These are phyloP conservation scores for Escovopsis sp. DNA, from an alignment of 2,329 filamentous ascomycete species.

Conservation along the genomic window DNA sequence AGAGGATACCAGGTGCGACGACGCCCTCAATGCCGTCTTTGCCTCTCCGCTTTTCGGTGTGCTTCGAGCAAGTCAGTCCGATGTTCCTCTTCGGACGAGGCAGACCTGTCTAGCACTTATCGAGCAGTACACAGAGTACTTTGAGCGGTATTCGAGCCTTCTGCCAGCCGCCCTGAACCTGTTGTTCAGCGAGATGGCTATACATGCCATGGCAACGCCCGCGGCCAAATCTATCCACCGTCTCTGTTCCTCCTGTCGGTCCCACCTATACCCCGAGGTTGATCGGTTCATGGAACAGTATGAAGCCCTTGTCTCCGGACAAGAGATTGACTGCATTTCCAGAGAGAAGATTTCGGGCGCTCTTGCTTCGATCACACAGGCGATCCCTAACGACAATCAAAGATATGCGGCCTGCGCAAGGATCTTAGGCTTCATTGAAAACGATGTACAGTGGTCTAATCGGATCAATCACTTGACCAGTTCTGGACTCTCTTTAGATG, in stretches of 20 bases:
- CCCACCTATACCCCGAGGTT: conserved; percentile 51
- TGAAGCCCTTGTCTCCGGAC: conserved; percentile 40
- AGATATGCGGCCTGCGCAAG: conserved; percentile 40
- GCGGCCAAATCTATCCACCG: conserved; percentile 62
- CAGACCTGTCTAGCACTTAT: conserved; percentile 57
- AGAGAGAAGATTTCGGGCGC: conserved; percentile 62
- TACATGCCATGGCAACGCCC: conserved; percentile 45
- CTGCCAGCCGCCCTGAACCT: conserved; percentile 59
- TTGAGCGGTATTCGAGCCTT: conserved; percentile 51
- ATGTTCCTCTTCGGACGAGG: conserved; percentile 46
- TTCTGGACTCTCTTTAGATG: neutral
- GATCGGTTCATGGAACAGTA: conserved; percentile 59
- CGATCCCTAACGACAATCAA: conserved; percentile 41
- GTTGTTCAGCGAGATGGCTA: conserved; percentile 54
- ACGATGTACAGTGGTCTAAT: conserved; percentile 29
- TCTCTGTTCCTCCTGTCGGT: conserved; percentile 62
- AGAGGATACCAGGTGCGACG: conserved; percentile 43
- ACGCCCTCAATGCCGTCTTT: conserved; percentile 47
- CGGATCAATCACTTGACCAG: conserved; percentile 8
- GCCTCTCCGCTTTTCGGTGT: conserved; percentile 41
- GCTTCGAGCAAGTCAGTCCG: conserved; percentile 31
- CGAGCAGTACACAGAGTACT: conserved; percentile 62
- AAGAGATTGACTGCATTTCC: conserved; percentile 46
- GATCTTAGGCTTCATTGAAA: conserved; percentile 46
- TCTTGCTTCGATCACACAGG: conserved; percentile 63